These are phyloP conservation scores for Candida andamanensis DNA, from an alignment of 805 yeast genomes.

Conservation along the genomic window DNA sequence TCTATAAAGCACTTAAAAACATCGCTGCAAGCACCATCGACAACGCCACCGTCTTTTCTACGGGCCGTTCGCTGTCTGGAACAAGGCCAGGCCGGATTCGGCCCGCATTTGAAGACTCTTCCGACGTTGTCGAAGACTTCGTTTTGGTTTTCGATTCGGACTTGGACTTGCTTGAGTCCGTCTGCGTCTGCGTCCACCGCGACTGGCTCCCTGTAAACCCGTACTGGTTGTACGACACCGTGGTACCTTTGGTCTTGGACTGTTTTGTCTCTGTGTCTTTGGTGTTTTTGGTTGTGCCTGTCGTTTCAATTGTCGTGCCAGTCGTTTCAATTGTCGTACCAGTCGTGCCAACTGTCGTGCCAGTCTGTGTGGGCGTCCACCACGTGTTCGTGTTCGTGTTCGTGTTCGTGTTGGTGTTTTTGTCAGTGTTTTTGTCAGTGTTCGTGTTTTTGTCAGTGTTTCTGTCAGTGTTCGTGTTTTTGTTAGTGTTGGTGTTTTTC, in stretches of 20 bases:
- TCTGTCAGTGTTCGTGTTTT: slow-evolving; percentile 3
- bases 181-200: slow-evolving; percentile 24
- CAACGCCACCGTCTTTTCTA: no score
- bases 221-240: slow-evolving; percentile 32
- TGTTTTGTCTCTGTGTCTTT: slow-evolving; percentile 11
- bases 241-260: slow-evolving; percentile 7
- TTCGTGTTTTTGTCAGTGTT: slow-evolving; percentile 7
- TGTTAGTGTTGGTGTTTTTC: slow-evolving; percentile 2
- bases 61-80: no score
- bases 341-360: slow-evolving; percentile 12
- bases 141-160: slow-evolving; percentile 12
- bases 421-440: slow-evolving; percentile 7
- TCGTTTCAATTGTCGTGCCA: slow-evolving; percentile 7
- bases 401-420: slow-evolving; percentile 2
- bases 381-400: slow-evolving; percentile 9
- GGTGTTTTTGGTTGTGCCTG: slow-evolving; percentile 6
- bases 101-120: no score
- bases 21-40: no score
- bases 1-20: no score
- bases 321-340: slow-evolving; percentile 8
- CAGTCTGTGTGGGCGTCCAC: slow-evolving; percentile 14
- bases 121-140: no score
- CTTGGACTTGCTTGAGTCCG: slow-evolving; percentile 7
- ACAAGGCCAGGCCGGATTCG: no score
- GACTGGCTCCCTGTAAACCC: slow-evolving; percentile 40